Base-by-base conservation (phyloP, 148 eudicot genomes). In the Camellia japonica region DNA sequence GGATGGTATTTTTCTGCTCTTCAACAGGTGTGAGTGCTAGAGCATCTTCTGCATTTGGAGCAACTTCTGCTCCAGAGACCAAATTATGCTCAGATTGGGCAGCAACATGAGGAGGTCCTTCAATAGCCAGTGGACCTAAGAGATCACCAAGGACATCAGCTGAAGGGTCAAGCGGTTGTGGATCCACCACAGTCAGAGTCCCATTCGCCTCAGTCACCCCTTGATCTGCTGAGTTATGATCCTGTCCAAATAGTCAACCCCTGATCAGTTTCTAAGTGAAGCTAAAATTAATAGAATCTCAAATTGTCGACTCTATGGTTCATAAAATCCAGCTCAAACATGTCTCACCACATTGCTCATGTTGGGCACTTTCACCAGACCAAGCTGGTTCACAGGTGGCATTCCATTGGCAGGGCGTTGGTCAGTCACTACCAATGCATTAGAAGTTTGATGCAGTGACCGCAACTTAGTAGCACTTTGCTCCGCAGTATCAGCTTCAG, bases 401-500 rank as follows among this genome's bases (percentile, higher is more conserved):
- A 85, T 76, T 79, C 90, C 95, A 81, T 92, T 92, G 67, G 88
- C 90, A 79, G 94, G 91, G 64, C 51, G 90, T 70, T 87, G 91
- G 70, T 92, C 98, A 71, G 93, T 76, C 72, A 94, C 89, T 61
- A 90, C 95, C 86, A 96, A 76, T 78, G 99, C 97, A 87, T 80
- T 96, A 75, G 99, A 96, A 19, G 77, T 84, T 80, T 92, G 98
- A 83, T 94, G 98, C 84, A 89, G 95, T 11, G 98, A 84, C 81
- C 99, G 92, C 83, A 96, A 79, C 82, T 89, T 96, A 74, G 94
- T 90, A 70, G 98, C 99, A 88, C 99, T 96, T 88, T 90, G 98
- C 81, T 96, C 99, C 3, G 99, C 99, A 44, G 98, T 91, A 88
- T 96, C 98, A 83, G 89, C 88, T 81, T 96, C 99, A 79, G 93